Conservation (phyloP, 1,284 basidiomycete genomes). For the Cryptococcus maquisensis region DNA sequence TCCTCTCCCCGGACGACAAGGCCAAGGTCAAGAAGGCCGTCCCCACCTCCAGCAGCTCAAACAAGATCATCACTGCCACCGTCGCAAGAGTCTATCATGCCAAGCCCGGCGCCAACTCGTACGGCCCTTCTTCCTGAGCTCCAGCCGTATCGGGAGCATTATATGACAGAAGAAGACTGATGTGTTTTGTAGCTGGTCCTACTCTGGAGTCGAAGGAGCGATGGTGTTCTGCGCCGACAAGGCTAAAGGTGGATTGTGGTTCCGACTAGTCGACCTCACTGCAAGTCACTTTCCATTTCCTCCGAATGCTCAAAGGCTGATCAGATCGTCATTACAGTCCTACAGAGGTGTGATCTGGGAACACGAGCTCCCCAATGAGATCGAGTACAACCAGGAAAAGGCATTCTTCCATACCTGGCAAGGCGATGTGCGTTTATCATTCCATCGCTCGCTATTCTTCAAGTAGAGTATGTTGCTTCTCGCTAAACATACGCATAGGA, state of each 20-base stretch:
- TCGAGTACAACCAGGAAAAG: conserved; percentile 80
- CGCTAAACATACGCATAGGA: not conserved
- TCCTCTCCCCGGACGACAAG: conserved; percentile 68
- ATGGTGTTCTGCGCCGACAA: conserved; percentile 68
- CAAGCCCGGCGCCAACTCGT: conserved; percentile 31
- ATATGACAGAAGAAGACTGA: not conserved
- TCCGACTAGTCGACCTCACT: conserved; percentile 74
- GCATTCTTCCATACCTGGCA: conserved; percentile 91
- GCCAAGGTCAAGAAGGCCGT: conserved; percentile 66
- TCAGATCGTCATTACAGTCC: conserved; percentile 48
- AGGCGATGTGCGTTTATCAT: conserved; percentile 69
- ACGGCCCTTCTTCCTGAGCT: conserved; percentile 8
- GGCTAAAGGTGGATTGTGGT: conserved; percentile 57
- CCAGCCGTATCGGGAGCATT: not conserved
- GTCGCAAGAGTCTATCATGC: conserved; percentile 78
- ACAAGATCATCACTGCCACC: conserved; percentile 73
- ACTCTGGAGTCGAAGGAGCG: conserved; percentile 78
- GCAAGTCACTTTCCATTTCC: conserved; percentile 34
- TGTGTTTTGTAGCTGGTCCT: conserved; percentile 63
- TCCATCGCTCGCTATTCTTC: not conserved
- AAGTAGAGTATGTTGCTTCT: not conserved
- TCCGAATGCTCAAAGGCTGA: not conserved
- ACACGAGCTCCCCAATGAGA: conserved; percentile 82
- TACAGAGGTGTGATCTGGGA: conserved; percentile 89
- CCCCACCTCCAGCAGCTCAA: conserved; percentile 47